A percentile compares a stretch with the other conserved stretches of the same genome.
These are phyloP conservation scores for Trifolium fragiferum DNA, from an alignment of 306 rosid species.

Conservation along the genomic window DNA sequence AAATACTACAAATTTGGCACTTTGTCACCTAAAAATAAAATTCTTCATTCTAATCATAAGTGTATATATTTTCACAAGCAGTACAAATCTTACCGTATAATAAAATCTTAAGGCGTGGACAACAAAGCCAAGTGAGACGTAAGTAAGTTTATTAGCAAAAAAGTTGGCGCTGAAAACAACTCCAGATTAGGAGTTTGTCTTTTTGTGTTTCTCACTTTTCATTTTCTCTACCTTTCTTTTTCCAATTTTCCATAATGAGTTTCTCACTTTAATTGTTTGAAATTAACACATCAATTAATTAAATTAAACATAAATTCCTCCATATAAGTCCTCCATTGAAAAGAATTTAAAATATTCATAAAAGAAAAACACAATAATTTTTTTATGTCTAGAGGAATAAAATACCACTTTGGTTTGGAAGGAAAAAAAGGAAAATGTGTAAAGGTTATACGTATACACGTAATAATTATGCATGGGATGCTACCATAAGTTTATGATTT, in stretches of 20 bases:
- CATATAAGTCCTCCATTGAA: neutral
- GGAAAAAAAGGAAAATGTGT: slow-evolving; percentile 40
- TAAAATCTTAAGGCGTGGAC: slow-evolving; percentile 39
- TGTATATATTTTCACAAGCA: slow-evolving; percentile 38
- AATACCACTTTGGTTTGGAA: slow-evolving; percentile 3
- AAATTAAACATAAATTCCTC: neutral
- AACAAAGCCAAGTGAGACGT: slow-evolving; percentile 41
- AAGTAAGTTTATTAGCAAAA: slow-evolving; percentile 45
- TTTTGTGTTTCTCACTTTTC: slow-evolving; percentile 42
- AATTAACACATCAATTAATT: slow-evolving; percentile 13
- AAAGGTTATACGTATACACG: slow-evolving; percentile 63
- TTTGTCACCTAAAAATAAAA: slow-evolving; percentile 37
- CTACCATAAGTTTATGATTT: slow-evolving; percentile 38
- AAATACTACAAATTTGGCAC: slow-evolving; percentile 9
- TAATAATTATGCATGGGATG: slow-evolving; percentile 89
- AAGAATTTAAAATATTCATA: neutral
- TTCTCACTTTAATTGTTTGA: slow-evolving; percentile 1
- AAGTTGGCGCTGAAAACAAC: slow-evolving; percentile 54
- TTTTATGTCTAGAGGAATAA: neutral
- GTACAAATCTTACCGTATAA: slow-evolving; percentile 36
- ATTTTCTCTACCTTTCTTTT: slow-evolving; percentile 15
- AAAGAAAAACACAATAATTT: neutral
- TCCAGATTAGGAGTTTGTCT: slow-evolving; percentile 53
- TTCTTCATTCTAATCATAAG: slow-evolving; percentile 47
- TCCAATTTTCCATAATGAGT: slow-evolving; percentile 42